phyloP scores from a whole-genome alignment of 441 rosid genomes.

The Raphanus hybrid region DNA sequence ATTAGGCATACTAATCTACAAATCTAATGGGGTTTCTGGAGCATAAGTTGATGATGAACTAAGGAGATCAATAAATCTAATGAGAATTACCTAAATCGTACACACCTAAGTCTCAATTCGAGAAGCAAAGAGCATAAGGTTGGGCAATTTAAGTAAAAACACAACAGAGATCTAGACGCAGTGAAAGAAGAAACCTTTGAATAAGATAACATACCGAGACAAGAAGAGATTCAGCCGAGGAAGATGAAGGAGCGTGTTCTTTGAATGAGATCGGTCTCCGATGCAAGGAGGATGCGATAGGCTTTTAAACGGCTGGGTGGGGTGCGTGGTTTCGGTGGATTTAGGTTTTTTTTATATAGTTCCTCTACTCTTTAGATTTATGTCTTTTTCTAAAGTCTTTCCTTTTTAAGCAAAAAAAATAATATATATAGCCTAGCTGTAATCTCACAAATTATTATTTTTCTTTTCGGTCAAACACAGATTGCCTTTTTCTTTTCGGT shows the following conservation, averaged over 20 bases:
- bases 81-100: neutral
- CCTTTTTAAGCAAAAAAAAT: neutral
- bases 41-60: neutral
- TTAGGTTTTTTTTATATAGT: neutral
- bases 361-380: neutral
- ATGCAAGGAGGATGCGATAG: neutral
- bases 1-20: neutral
- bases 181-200: neutral
- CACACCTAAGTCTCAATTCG: neutral
- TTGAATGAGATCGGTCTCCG: neutral
- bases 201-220: neutral
- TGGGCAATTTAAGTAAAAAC: slow-evolving; percentile 3
- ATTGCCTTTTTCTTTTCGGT: no score
- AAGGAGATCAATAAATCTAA: no score
- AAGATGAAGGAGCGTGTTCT: neutral
- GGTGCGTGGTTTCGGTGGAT: neutral
- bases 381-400: neutral
- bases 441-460: neutral
- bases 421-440: no score
- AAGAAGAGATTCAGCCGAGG: neutral
- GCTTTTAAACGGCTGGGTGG: neutral
- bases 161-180: slow-evolving; percentile 2
- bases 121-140: neutral
- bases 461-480: no score
- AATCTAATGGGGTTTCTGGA: neutral